Evolutionary conservation across 768 basidiomycete species (phyloP).

Genomic region (Russula brevipes): DNA sequence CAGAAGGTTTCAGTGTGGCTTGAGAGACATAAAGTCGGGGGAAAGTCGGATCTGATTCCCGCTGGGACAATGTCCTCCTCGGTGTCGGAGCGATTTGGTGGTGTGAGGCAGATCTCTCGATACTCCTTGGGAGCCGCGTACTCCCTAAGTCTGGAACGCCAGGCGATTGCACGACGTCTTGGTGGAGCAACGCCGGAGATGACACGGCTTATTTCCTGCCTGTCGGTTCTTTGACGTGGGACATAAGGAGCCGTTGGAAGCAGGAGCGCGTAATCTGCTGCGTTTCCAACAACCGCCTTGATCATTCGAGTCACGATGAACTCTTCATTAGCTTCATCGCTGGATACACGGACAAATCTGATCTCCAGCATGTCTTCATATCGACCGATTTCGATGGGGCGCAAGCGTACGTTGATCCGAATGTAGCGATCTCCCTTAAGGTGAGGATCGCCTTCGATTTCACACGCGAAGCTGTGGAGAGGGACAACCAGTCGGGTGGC

Average conservation of each 20-base stretch:
- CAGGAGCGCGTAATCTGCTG: neutral
- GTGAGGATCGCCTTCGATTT: constrained; percentile 7
- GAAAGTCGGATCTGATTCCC: neutral
- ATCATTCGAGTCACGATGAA: constrained; percentile 6
- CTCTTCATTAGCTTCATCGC: neutral
- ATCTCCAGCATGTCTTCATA: constrained; percentile 18
- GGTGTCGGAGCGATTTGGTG: neutral
- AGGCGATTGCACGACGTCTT: neutral
- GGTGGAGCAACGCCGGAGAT: neutral
- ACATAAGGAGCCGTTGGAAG: constrained; percentile 5
- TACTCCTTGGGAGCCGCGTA: neutral
- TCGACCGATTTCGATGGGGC: neutral
- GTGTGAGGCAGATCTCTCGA: neutral
- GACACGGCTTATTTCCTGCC: neutral
- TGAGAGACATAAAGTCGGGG: neutral
- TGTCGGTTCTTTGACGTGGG: neutral
- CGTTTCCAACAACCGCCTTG: constrained; percentile 7
- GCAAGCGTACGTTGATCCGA: neutral
- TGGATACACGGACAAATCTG: constrained; percentile 4
- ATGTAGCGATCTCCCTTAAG: constrained; percentile 1
- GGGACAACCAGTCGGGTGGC: neutral
- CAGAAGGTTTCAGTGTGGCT: neutral
- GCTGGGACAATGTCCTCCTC: constrained; percentile 1
- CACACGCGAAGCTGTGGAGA: neutral
- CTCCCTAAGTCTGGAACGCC: neutral